A percentile compares a stretch with the other conserved stretches of the same genome.
Evolutionary conservation across 2,329 filamentous ascomycete species (phyloP).

Genomic region (Penicillium sp.): DNA sequence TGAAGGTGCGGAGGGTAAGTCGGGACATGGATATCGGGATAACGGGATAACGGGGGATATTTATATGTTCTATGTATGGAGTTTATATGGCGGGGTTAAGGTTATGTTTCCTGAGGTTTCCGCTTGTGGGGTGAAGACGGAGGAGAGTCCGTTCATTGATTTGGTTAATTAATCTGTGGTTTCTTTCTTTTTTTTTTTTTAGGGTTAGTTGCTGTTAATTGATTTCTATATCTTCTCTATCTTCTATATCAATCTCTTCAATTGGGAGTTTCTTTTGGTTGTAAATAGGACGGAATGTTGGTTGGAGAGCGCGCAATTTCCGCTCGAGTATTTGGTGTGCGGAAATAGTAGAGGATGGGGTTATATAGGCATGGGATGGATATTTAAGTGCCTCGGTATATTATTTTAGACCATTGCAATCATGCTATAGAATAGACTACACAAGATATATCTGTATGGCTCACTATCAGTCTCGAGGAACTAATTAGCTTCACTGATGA

Average conservation of each 20-base stretch:
- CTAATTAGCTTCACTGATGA: neutral
- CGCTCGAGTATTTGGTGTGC: neutral
- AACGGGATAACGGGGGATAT: neutral
- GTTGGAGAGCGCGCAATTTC: conserved; percentile 3
- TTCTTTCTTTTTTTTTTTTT: too few species aligned
- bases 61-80: neutral
- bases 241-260: neutral
- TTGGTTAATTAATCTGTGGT: neutral
- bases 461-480: neutral
- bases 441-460: neutral
- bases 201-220: neutral
- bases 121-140: neutral
- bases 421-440: neutral
- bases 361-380: neutral
- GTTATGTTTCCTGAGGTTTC: neutral
- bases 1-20: neutral
- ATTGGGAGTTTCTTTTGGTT: neutral
- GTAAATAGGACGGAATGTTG: neutral
- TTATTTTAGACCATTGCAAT: neutral
- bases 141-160: neutral
- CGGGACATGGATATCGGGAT: neutral
- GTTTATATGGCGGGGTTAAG: neutral
- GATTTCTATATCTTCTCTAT: neutral
- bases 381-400: neutral
- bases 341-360: neutral